A percentile compares a stretch with the other conserved stretches of the same genome.
Evolutionary conservation across 2,329 filamentous ascomycete species (phyloP).

Genomic region (Fonsecaea monophora): DNA sequence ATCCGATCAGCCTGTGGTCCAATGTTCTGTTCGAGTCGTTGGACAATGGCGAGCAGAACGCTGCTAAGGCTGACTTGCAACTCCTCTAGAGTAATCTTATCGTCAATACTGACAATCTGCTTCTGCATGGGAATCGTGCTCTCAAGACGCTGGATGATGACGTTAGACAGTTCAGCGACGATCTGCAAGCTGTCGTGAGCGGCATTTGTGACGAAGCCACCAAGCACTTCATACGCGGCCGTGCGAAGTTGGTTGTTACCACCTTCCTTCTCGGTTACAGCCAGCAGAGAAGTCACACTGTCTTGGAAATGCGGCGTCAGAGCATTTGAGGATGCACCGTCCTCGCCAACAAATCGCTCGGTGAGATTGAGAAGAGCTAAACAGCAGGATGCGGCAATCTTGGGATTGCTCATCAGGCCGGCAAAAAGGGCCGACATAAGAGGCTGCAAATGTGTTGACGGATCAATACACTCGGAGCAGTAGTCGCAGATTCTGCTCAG

Average conservation of each 20-base stretch:
- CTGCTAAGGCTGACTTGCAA: constrained; percentile 96
- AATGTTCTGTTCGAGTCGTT: constrained; percentile 89
- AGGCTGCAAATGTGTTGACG: constrained; percentile 78
- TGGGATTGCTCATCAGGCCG: constrained; percentile 86
- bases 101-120: constrained; percentile 96
- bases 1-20: constrained; percentile 88
- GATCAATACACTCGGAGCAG: constrained; percentile 90
- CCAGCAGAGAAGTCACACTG: constrained; percentile 82
- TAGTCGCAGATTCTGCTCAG: constrained; percentile 95
- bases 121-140: constrained; percentile 86
- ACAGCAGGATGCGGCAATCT: constrained; percentile 98
- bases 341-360: constrained; percentile 89
- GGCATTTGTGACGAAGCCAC: constrained; percentile 89
- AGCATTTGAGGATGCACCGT: constrained; percentile 76
- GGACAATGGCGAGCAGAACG: constrained; percentile 88
- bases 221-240: constrained; percentile 95
- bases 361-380: constrained; percentile 99
- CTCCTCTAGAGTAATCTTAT: constrained; percentile 93
- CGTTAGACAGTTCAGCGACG: constrained; percentile 81
- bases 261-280: constrained; percentile 75
- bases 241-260: constrained; percentile 89
- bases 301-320: constrained; percentile 92
- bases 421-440: constrained; percentile 89
- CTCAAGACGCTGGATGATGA: constrained; percentile 89
- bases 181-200: constrained; percentile 83